A percentile compares a stretch with the other conserved stretches of the same genome.
Evolutionary conservation across 257 asterid genomes (phyloP).

Genomic region (Handroanthus guayacan): DNA sequence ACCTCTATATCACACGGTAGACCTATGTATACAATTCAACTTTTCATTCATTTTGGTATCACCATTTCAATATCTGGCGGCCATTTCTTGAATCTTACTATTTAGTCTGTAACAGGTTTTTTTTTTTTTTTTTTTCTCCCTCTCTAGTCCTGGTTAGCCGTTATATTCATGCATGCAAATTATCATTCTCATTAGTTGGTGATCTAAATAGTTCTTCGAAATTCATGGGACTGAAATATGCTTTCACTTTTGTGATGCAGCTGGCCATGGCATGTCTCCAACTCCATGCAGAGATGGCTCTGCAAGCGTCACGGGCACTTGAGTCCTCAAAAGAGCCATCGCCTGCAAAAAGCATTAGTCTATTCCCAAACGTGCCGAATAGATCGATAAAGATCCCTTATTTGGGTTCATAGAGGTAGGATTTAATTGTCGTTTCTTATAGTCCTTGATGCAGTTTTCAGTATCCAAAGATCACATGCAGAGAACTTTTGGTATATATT

Average conservation of each 20-base stretch:
- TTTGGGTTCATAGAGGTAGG: slow-evolving; percentile 36
- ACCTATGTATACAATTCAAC: background rate
- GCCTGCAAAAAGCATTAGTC: slow-evolving; percentile 43
- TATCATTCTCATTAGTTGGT: background rate
- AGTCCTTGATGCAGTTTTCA: background rate
- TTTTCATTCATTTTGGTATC: background rate
- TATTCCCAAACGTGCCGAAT: slow-evolving; percentile 51
- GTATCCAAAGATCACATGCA: background rate
- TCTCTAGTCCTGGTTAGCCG: background rate
- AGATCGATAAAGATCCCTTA: slow-evolving; percentile 60
- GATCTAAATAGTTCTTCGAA: background rate
- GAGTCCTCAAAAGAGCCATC: slow-evolving; percentile 50
- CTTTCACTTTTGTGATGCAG: slow-evolving; percentile 50
- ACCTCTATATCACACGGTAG: background rate
- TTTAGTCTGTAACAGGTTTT: background rate
- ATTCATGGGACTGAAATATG: background rate
- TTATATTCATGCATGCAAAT: background rate
- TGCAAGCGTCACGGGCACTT: slow-evolving; percentile 86
- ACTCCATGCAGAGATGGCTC: slow-evolving; percentile 90
- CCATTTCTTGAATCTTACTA: background rate
- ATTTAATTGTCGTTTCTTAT: slow-evolving; percentile 12
- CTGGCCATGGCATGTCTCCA: slow-evolving; percentile 90
- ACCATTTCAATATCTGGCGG: background rate
- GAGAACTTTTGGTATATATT: background rate
- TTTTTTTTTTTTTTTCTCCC: background rate